Conservation (phyloP, 306 rosid species). For the Gleditsia sinensis region DNA sequence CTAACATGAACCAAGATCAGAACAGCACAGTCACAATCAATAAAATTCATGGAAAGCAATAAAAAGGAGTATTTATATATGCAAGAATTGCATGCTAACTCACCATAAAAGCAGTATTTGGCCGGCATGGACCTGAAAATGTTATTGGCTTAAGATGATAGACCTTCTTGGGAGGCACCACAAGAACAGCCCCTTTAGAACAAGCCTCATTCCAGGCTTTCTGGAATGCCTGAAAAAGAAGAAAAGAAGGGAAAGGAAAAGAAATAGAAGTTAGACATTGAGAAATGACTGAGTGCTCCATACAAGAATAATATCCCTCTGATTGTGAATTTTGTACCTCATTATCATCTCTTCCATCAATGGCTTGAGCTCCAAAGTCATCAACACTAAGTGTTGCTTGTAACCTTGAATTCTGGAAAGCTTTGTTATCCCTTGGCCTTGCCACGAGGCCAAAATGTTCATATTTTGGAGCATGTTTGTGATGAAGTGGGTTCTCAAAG, state of each 20-base stretch:
- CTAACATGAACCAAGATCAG: constrained; percentile 41
- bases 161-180: constrained; percentile 55
- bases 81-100: background rate
- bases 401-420: background rate
- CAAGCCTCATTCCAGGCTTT: constrained; percentile 83
- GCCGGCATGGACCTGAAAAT: constrained; percentile 84
- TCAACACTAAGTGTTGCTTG: constrained; percentile 46
- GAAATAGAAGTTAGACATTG: background rate
- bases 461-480: constrained; percentile 19
- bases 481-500: constrained; percentile 22
- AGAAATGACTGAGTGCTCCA: background rate
- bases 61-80: too few relatives aligned
- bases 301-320: background rate
- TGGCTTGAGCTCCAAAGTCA: constrained; percentile 59
- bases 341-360: constrained; percentile 53
- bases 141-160: constrained; percentile 66
- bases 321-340: constrained; percentile 41
- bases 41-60: background rate
- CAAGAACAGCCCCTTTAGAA: constrained; percentile 44
- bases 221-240: constrained; percentile 56
- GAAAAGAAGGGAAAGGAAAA: background rate
- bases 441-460: constrained; percentile 19
- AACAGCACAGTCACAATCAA: constrained; percentile 17
- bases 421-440: too few relatives aligned
- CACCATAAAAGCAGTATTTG: constrained; percentile 61